Base-by-base conservation (phyloP, 106 monocot species). In the Phalaenopsis equestris region DNA sequence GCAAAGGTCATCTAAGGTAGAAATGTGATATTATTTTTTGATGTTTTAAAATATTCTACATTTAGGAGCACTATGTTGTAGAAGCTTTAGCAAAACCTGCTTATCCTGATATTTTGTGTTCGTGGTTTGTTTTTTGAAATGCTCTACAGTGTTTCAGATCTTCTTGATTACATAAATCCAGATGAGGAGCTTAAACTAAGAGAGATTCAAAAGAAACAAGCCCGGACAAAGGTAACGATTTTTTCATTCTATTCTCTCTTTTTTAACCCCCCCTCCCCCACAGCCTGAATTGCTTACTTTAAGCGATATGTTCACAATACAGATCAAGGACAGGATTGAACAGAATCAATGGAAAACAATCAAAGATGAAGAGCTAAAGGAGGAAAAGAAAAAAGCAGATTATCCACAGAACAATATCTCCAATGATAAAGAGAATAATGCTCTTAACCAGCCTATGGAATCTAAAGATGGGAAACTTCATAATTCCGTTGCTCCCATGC, bases 1-100 rank as follows among this genome's bases (percentile, higher is more conserved):
- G 94, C 86, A 94, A 91, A 94, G 96, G 96, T 18, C 96, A 96
- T 78, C 82, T 96, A 14, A 96, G 96, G 96, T 96, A 87, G 81
- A 61, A 73, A 9, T 19, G 3, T 41, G 14, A 41, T 9, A 4
- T 19, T 39, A 15, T 65, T 64, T 42, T 45, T 45, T 17, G 11
- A 79, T 23, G 8, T 23, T 78, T 1, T 58, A 58, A 41, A 58
- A 17, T 52, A 52, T 52, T 52, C 52, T 52, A 14, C 52, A 12
- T 52, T 14, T 52, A 52, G 12, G 52, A 52, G 52, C 14, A 52
- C 12, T 52, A 52, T 52, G 48, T 52, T 52, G 14, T 52, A 1
- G 15, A 52, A 52, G 0, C 52, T 10, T 52, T 52, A 10, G 52
- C 52, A 52, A 52, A 52, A 52, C 12, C 52, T 14, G 12, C 52